Evolutionary conservation across 2,329 filamentous ascomycete genomes (phyloP).

Genomic region (Clarireedia paspali): DNA sequence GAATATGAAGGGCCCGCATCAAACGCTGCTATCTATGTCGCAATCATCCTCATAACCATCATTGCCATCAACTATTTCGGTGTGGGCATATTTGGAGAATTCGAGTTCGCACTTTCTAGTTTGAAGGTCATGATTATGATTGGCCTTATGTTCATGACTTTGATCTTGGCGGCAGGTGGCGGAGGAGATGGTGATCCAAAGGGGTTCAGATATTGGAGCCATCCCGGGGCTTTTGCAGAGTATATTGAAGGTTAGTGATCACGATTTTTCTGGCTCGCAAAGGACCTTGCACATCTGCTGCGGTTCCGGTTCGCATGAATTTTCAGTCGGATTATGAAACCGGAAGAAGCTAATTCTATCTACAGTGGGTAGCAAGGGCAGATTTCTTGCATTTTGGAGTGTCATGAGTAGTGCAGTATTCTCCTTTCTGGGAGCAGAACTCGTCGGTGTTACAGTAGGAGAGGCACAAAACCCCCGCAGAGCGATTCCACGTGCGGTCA

Average conservation of each 20-base stretch:
- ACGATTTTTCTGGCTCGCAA: no score
- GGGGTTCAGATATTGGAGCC: conserved; percentile 43
- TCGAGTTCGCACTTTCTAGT: conserved; percentile 53
- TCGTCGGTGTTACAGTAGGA: conserved; percentile 54
- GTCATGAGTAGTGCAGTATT: conserved; percentile 46
- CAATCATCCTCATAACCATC: conserved; percentile 59
- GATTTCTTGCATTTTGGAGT: conserved; percentile 51
- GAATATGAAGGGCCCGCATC: conserved; percentile 31
- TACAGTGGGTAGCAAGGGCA: conserved; percentile 36
- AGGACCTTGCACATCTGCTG: background rate
- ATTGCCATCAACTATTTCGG: conserved; percentile 58
- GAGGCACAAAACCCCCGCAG: conserved; percentile 57
- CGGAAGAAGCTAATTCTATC: conserved; percentile 1
- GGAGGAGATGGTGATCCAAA: conserved; percentile 48
- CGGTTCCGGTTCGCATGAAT: background rate
- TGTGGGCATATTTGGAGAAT: conserved; percentile 30
- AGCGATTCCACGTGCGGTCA: conserved; percentile 59
- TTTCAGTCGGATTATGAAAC: no score
- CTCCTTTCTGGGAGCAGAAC: conserved; percentile 55
- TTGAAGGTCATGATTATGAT: conserved; percentile 63
- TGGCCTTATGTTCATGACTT: conserved; percentile 56
- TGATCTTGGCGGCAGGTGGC: conserved; percentile 57
- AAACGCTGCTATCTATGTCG: conserved; percentile 75
- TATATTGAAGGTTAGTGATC: background rate
- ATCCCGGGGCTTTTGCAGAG: conserved; percentile 32